A percentile compares a stretch with the other conserved stretches of the same genome.
phyloP scores from a whole-genome alignment of 768 basidiomycete species.

The Suillus plorans region DNA sequence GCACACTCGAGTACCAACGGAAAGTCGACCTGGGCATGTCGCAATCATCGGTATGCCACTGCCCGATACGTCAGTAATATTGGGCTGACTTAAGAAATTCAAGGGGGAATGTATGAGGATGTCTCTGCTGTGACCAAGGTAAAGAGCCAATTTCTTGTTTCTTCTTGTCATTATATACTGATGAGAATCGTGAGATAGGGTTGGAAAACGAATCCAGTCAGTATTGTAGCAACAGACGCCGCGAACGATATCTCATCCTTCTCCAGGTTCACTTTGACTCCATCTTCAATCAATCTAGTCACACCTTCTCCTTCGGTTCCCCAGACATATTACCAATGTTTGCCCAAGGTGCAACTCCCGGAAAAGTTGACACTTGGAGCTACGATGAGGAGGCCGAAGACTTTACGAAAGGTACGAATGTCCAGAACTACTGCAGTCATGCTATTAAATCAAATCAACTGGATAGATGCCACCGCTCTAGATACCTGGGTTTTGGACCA shows the following conservation, averaged over 20 bases:
- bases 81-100: conserved; percentile 8
- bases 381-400: conserved; percentile 81
- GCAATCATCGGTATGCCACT: conserved; percentile 68
- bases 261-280: conserved; percentile 76
- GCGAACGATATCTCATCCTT: conserved; percentile 4
- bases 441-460: neutral
- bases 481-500: conserved; percentile 81
- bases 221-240: neutral
- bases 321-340: conserved; percentile 93
- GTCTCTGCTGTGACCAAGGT: conserved; percentile 86
- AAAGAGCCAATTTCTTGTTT: conserved; percentile 14
- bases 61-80: neutral
- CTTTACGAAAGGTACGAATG: conserved; percentile 70
- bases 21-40: conserved; percentile 86
- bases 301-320: conserved; percentile 82
- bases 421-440: neutral
- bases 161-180: neutral
- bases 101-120: conserved; percentile 88
- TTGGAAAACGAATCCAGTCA: conserved; percentile 83
- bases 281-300: conserved; percentile 78
- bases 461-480: conserved; percentile 67
- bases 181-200: conserved; percentile 42
- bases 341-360: conserved; percentile 64
- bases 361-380: conserved; percentile 71
- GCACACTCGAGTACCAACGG: conserved; percentile 85